Base-by-base conservation (phyloP, 345 rosid genomes). In the Dipteronia dyeriana region DNA sequence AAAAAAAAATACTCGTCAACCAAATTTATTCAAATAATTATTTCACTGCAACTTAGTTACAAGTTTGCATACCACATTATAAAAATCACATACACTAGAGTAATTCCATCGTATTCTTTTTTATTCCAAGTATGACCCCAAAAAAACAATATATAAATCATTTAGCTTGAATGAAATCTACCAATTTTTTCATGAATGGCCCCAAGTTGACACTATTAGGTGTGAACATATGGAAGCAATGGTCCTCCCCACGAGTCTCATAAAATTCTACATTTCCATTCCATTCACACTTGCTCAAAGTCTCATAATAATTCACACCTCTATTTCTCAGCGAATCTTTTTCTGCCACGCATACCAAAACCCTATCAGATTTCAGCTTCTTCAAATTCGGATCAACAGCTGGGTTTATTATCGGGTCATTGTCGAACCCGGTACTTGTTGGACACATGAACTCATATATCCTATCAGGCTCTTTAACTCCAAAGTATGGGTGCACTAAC, bases 401-500 rank as follows among this genome's bases (percentile, higher is more conserved):
- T 29, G 74, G 88, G 64, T 83, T 85, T 67, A 83, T 19, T 53
- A 59, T 68, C 59, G 85, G 85, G 67, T 87, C 90, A 3, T 73
- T 75, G 1, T 73, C 76, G 0, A 45, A 64, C 3, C 85, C 87
- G 20, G 80, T 34, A 66, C 84, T 84, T 1, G 74, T 75, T 3
- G 88, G 85, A 16, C 57, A 71, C 82, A 85, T 31, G 41, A 54
- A 80, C 64, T 59, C 63, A 43, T 75, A 74, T 79, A 89, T 66
- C 38, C 75, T 74, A 68, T 90, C 88, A 3, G 54, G 79, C 34
- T 76, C 75, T 11, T 78, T 64, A 4, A 78, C 80, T 57, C 85
- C 86, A 5, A 90, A 90, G 78, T 67, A 87, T 0, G 89, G 90
- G 62, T 86, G 88, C 56, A 85, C 84, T 54, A 86, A 45, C 20